Conservation (phyloP, 2,329 filamentous ascomycete genomes). For the Colletotrichum nymphaeae region DNA sequence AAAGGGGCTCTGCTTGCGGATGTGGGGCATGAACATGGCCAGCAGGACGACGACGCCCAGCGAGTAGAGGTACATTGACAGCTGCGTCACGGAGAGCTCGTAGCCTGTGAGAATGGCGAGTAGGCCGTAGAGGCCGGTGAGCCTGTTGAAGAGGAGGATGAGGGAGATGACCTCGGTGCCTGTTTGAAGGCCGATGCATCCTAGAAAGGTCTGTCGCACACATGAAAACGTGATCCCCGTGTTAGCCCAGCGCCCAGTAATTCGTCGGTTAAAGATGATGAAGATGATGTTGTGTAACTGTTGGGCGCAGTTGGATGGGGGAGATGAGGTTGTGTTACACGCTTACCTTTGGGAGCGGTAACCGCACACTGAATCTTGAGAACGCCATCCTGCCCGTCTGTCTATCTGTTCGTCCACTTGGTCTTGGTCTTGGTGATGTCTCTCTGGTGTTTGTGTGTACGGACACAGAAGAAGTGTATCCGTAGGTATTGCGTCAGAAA, state of each 20-base stretch:
- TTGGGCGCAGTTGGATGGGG: neutral
- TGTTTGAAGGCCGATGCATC: constrained; percentile 86
- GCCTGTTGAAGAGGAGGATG: constrained; percentile 89
- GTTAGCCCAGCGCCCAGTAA: constrained; percentile 2
- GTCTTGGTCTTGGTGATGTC: neutral
- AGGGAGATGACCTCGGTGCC: constrained; percentile 88
- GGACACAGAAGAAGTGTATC: neutral
- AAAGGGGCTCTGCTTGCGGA: constrained; percentile 81
- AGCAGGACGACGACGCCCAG: constrained; percentile 76
- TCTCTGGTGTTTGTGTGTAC: neutral
- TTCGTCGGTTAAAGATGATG: neutral
- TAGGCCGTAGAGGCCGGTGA: constrained; percentile 89
- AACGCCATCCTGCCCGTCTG: constrained; percentile 14
- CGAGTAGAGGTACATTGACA: constrained; percentile 93
- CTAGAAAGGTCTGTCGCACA: constrained; percentile 78
- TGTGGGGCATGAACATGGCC: constrained; percentile 79
- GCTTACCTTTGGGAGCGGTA: constrained; percentile 44
- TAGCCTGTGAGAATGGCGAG: constrained; percentile 91
- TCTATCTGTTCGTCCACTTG: neutral
- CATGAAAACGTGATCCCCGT: neutral
- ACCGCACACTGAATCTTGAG: constrained; percentile 38
- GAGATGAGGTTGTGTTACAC: neutral
- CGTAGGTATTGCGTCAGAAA: constrained; percentile 13
- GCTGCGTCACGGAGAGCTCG: constrained; percentile 82
- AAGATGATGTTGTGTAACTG: neutral